Conservation (phyloP, 164 flowering plant species). For the Piper longum region DNA sequence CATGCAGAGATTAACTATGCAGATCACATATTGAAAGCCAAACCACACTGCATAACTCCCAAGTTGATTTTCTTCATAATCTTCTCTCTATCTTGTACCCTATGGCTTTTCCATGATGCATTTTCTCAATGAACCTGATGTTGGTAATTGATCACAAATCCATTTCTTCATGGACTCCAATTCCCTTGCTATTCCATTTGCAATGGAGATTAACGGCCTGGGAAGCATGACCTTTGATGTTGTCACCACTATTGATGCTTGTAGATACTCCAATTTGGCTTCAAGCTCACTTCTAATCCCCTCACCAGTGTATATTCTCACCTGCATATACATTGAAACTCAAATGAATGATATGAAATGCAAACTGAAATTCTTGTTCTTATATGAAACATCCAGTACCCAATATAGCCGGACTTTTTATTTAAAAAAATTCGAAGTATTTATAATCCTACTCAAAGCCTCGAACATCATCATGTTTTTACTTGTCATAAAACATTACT, state of each 20-base stretch:
- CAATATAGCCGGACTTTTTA: no score
- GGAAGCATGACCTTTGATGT: slow-evolving; percentile 48
- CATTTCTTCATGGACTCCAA: slow-evolving; percentile 52
- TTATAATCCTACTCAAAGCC: not conserved
- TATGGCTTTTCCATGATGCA: slow-evolving; percentile 39
- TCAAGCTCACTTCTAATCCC: slow-evolving; percentile 55
- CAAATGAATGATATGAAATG: not conserved
- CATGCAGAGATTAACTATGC: no score
- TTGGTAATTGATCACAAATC: slow-evolving; percentile 72
- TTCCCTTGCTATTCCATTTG: slow-evolving; percentile 44
- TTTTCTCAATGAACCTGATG: slow-evolving; percentile 67
- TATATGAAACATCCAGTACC: no score
- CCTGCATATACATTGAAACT: slow-evolving; percentile 21
- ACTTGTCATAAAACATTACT: no score
- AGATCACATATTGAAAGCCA: no score
- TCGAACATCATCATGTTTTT: no score
- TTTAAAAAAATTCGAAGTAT: not conserved
- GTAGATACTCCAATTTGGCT: slow-evolving; percentile 79
- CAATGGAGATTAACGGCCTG: slow-evolving; percentile 46
- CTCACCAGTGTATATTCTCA: slow-evolving; percentile 67
- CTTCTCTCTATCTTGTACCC: no score
- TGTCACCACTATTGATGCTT: slow-evolving; percentile 70
- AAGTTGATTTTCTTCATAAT: no score
- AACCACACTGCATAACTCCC: no score
- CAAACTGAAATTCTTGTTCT: not conserved